Evolutionary conservation across 805 yeast species (phyloP).

Genomic region (Hanseniaspora valbyensis): DNA sequence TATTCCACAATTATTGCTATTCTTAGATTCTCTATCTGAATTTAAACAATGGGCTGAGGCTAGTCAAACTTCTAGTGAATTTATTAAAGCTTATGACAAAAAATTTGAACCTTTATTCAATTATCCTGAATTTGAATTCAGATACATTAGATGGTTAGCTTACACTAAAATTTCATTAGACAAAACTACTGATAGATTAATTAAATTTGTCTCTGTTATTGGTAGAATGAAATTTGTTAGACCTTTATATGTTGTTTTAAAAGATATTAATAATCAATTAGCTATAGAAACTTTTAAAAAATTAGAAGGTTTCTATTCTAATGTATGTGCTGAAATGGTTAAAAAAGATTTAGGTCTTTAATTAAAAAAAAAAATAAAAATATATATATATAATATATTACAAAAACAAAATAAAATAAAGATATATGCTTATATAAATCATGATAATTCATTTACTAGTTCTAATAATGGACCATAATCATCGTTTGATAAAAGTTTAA

Average conservation of each 20-base stretch:
- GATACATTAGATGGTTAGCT: slow-evolving; percentile 63
- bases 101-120: slow-evolving; percentile 38
- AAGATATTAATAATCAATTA: slow-evolving; percentile 49
- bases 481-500: slow-evolving; percentile 58
- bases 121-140: slow-evolving; percentile 72
- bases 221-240: slow-evolving; percentile 93
- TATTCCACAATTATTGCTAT: slow-evolving; percentile 69
- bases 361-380: slow-evolving; percentile 11
- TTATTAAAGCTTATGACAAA: slow-evolving; percentile 32
- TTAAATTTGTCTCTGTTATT: slow-evolving; percentile 80
- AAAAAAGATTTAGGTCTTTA: slow-evolving; percentile 56
- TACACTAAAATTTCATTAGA: slow-evolving; percentile 38
- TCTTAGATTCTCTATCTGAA: slow-evolving; percentile 56
- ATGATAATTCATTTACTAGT: slow-evolving; percentile 43
- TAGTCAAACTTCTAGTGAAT: slow-evolving; percentile 28
- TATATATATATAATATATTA: not conserved
- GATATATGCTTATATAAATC: not conserved
- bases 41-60: slow-evolving; percentile 36
- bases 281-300: slow-evolving; percentile 57
- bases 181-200: slow-evolving; percentile 38
- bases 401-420: not conserved
- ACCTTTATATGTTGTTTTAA: slow-evolving; percentile 65
- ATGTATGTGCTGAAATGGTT: slow-evolving; percentile 75
- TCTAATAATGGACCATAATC: slow-evolving; percentile 91
- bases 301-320: slow-evolving; percentile 58